Percentiles rank a stretch among this genome's conserved stretches.
phyloP scores from a whole-genome alignment of 306 rosid genomes.

The Myrica gale region DNA sequence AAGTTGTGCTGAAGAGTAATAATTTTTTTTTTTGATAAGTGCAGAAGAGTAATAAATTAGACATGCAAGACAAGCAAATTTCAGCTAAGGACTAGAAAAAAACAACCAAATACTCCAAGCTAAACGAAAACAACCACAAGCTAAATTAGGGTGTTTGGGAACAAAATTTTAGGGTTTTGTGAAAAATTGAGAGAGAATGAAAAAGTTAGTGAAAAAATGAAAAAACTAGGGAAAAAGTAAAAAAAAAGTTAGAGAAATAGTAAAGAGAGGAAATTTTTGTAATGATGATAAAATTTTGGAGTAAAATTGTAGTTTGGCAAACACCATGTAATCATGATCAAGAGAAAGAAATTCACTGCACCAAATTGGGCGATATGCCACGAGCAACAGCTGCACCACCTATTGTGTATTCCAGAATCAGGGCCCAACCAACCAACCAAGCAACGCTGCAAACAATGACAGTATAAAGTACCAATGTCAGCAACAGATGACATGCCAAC shows the following conservation, averaged over 20 bases:
- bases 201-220: too few species aligned
- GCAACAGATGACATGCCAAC: background rate
- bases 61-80: background rate
- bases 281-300: too few species aligned
- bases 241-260: too few species aligned
- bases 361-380: slow-evolving; percentile 91
- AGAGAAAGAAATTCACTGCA: slow-evolving; percentile 25
- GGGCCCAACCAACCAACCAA: slow-evolving; percentile 94
- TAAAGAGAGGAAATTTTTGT: too few species aligned
- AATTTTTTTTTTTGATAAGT: too few species aligned
- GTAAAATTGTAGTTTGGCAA: too few species aligned
- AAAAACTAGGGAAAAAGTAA: too few species aligned
- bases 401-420: slow-evolving; percentile 83
- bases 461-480: slow-evolving; percentile 17
- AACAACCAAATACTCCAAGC: slow-evolving; percentile 9
- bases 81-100: slow-evolving; percentile 3
- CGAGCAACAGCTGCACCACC: slow-evolving; percentile 92
- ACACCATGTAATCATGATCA: background rate
- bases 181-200: too few species aligned
- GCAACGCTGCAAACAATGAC: slow-evolving; percentile 60
- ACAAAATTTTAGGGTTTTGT: too few species aligned
- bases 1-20: background rate
- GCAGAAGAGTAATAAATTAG: background rate
- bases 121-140: slow-evolving; percentile 14
- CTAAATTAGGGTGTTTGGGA: too few species aligned